phyloP scores from a whole-genome alignment of 2,329 filamentous ascomycete species.

The Claviceps lovelessii region DNA sequence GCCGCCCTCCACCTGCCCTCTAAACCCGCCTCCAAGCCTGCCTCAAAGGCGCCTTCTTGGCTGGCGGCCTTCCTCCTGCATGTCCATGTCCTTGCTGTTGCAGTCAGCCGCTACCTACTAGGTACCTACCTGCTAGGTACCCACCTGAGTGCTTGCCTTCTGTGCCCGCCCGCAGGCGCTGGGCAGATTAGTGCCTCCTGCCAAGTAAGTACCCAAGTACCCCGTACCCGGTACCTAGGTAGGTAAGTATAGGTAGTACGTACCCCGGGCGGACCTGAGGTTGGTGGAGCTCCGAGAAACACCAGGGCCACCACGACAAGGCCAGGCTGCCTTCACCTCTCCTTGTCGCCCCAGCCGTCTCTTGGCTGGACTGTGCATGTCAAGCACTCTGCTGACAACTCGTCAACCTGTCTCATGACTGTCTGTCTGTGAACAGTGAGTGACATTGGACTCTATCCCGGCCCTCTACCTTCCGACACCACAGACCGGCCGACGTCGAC shows the following conservation, averaged over 20 bases:
- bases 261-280: not conserved
- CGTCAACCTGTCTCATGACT: not conserved
- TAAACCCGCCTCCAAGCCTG: too few relatives aligned
- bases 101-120: not conserved
- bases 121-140: not conserved
- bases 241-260: not conserved
- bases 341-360: not conserved
- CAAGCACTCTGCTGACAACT: not conserved
- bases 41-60: too few relatives aligned
- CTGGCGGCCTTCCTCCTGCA: too few relatives aligned
- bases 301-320: not conserved
- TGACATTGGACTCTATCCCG: not conserved
- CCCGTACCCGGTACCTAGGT: too few relatives aligned
- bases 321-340: not conserved
- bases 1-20: too few relatives aligned
- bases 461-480: not conserved
- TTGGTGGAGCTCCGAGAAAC: not conserved
- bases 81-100: too few relatives aligned
- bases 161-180: too few relatives aligned
- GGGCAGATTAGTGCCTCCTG: too few relatives aligned
- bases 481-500: not conserved
- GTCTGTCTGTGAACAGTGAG: not conserved
- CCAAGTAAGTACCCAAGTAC: too few relatives aligned
- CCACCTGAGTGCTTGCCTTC: too few relatives aligned
- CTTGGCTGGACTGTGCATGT: not conserved